Evolutionary conservation across 2,329 filamentous ascomycete species (phyloP).

Genomic region (Pseudopyricularia cyperi): DNA sequence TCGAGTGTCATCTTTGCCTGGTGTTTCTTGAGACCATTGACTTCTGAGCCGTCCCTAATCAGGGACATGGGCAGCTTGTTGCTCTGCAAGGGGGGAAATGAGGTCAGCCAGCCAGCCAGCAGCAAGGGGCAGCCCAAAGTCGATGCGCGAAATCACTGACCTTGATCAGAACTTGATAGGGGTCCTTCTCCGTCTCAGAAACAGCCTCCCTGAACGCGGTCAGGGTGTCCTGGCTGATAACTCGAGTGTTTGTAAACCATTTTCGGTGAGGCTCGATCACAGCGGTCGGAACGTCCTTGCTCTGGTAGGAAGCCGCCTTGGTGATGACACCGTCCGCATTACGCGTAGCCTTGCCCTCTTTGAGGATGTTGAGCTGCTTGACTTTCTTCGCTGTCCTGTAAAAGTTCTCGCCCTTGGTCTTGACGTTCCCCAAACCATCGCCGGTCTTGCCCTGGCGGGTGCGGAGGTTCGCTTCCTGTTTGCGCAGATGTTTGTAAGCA

Average conservation of each 20-base stretch:
- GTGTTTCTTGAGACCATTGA: slow-evolving; percentile 83
- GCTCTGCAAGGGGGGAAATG: not conserved
- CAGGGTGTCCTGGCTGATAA: slow-evolving; percentile 68
- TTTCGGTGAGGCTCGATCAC: slow-evolving; percentile 91
- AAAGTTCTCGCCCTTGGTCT: slow-evolving; percentile 95
- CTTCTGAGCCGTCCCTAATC: slow-evolving; percentile 65
- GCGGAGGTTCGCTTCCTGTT: slow-evolving; percentile 67
- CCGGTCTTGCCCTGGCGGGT: slow-evolving; percentile 72
- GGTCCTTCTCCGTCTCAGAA: slow-evolving; percentile 77
- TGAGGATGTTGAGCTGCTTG: slow-evolving; percentile 46
- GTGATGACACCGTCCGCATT: slow-evolving; percentile 77
- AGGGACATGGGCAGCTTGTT: slow-evolving; percentile 95
- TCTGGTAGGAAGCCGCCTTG: slow-evolving; percentile 44
- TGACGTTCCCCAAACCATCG: slow-evolving; percentile 86
- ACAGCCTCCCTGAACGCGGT: slow-evolving; percentile 78
- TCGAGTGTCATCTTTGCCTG: slow-evolving; percentile 84
- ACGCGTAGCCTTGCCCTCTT: slow-evolving; percentile 64
- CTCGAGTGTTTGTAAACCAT: slow-evolving; percentile 92
- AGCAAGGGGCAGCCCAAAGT: not conserved
- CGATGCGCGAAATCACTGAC: not conserved
- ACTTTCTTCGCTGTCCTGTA: slow-evolving; percentile 44
- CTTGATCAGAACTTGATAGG: slow-evolving; percentile 90
- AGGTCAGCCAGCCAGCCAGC: not conserved
- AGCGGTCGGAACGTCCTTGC: slow-evolving; percentile 65
- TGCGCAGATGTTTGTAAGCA: not conserved